These are phyloP conservation scores for Termitomyces sp. DNA, from an alignment of 768 basidiomycete species.

Conservation along the genomic window DNA sequence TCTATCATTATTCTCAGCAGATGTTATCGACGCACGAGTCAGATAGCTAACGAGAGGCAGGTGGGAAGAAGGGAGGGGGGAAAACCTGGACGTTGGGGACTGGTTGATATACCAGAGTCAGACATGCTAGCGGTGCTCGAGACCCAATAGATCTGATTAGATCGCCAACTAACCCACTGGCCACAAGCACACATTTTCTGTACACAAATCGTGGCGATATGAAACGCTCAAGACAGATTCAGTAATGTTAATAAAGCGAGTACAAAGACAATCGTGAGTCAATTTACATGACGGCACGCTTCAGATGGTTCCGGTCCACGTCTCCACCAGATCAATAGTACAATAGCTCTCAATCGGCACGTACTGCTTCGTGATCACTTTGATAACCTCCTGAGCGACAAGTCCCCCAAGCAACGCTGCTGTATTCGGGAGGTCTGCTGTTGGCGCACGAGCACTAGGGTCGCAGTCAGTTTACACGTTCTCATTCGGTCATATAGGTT, in stretches of 20 bases:
- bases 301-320: conserved; percentile 63
- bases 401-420: conserved; percentile 92
- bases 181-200: no score
- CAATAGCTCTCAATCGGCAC: conserved; percentile 85
- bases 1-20: neutral
- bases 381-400: conserved; percentile 95
- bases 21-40: neutral
- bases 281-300: no score
- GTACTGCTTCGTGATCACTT: conserved; percentile 95
- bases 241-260: neutral
- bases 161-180: neutral
- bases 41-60: no score
- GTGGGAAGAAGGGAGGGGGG: no score
- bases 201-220: no score
- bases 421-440: conserved; percentile 86
- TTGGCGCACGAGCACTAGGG: conserved; percentile 70
- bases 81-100: no score
- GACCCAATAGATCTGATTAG: neutral
- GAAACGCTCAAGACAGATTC: no score
- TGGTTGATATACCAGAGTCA: no score
- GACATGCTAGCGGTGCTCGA: no score
- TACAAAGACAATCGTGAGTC: neutral
- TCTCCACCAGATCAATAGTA: conserved; percentile 79
- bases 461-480: conserved; percentile 10
- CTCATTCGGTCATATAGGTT: neutral